phyloP scores from a whole-genome alignment of 1,284 basidiomycete genomes.

The Mycena sp. region DNA sequence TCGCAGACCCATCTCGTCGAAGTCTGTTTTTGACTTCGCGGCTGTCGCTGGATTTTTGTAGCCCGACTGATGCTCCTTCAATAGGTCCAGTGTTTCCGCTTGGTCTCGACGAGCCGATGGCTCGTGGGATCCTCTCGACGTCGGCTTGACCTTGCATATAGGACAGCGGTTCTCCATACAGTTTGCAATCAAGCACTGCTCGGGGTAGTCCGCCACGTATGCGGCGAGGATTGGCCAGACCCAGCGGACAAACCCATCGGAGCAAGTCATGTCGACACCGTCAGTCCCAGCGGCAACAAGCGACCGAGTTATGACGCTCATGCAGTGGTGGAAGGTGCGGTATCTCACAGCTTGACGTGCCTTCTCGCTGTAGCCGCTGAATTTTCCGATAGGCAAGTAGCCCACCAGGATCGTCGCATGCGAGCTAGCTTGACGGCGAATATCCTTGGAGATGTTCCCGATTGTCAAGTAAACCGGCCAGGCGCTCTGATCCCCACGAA shows the following conservation, averaged over 20 bases:
- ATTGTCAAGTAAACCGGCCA: conserved; percentile 50
- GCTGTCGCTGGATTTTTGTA: not conserved
- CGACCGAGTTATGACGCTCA: conserved; percentile 36
- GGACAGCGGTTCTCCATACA: conserved; percentile 37
- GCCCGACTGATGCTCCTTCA: not conserved
- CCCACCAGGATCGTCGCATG: conserved; percentile 46
- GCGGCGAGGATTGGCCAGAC: conserved; percentile 44
- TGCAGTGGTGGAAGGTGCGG: conserved; percentile 41
- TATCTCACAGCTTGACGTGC: conserved; percentile 26
- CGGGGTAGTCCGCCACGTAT: conserved; percentile 38
- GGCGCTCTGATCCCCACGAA: conserved; percentile 29
- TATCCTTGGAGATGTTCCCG: conserved; percentile 47
- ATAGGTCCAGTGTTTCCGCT: conserved; percentile 9
- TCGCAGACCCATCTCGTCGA: conserved; percentile 16
- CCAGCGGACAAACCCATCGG: conserved; percentile 43
- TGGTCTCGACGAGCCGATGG: conserved; percentile 12
- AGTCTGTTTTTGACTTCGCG: not conserved
- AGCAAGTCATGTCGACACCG: conserved; percentile 44
- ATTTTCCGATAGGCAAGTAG: conserved; percentile 50
- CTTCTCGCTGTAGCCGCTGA: conserved; percentile 43
- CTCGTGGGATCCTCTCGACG: not conserved
- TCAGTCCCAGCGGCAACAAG: conserved; percentile 36
- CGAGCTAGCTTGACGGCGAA: conserved; percentile 29
- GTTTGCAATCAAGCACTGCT: conserved; percentile 38
- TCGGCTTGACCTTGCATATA: conserved; percentile 33